These are phyloP conservation scores for Capronia epimyces DNA, from an alignment of 2,329 filamentous ascomycete species.

Conservation along the genomic window DNA sequence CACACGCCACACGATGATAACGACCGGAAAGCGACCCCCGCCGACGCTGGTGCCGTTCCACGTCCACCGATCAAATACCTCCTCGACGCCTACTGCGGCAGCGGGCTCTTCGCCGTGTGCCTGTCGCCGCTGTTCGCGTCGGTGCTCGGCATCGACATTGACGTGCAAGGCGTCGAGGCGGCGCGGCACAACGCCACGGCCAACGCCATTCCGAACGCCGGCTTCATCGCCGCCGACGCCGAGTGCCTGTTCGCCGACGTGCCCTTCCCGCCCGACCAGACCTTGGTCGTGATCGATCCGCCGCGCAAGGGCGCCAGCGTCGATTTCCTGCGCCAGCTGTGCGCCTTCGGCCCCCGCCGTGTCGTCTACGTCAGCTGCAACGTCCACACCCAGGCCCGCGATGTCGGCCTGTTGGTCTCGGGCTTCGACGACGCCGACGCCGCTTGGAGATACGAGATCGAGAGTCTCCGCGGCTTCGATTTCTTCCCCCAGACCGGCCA, in stretches of 20 bases:
- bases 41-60: slow-evolving; percentile 29
- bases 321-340: slow-evolving; percentile 73
- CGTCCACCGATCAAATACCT: slow-evolving; percentile 64
- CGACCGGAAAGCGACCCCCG: background rate
- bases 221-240: slow-evolving; percentile 87
- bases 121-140: slow-evolving; percentile 74
- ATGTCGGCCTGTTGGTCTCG: slow-evolving; percentile 71
- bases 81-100: slow-evolving; percentile 96
- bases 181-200: slow-evolving; percentile 71
- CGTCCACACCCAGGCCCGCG: slow-evolving; percentile 92
- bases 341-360: slow-evolving; percentile 68
- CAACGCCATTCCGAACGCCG: slow-evolving; percentile 70
- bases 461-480: slow-evolving; percentile 87
- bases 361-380: slow-evolving; percentile 97
- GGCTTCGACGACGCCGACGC: slow-evolving; percentile 44
- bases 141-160: slow-evolving; percentile 86
- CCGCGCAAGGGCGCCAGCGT: slow-evolving; percentile 90
- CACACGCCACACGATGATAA: background rate
- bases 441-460: slow-evolving; percentile 65
- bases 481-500: slow-evolving; percentile 87
- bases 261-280: slow-evolving; percentile 69
- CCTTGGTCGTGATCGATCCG: slow-evolving; percentile 92
- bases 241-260: slow-evolving; percentile 73
- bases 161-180: slow-evolving; percentile 67
- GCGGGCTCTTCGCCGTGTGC: slow-evolving; percentile 93